Percentiles rank a stretch among this genome's conserved stretches.
phyloP scores from a whole-genome alignment of 768 basidiomycete species.

The Xerocomellus chrysenteron region DNA sequence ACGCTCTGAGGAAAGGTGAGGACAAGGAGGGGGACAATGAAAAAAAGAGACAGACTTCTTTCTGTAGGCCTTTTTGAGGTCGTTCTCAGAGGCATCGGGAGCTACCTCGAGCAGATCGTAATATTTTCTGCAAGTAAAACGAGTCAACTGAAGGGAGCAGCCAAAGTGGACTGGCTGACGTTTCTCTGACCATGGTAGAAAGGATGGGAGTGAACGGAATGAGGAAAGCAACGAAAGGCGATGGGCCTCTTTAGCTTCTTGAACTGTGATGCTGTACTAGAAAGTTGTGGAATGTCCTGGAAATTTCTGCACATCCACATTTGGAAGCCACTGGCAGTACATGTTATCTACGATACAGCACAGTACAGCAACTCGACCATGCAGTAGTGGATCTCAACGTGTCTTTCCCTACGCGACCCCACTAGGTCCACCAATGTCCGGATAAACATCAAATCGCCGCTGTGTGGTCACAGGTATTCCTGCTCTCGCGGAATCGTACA shows the following conservation, averaged over 20 bases:
- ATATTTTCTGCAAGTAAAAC: constrained; percentile 59
- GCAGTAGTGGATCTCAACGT: background rate
- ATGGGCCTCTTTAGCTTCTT: constrained; percentile 21
- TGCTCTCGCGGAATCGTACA: constrained; percentile 62
- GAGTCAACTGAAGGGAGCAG: background rate
- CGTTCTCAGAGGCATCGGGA: constrained; percentile 74
- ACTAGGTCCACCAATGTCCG: constrained; percentile 53
- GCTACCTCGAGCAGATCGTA: constrained; percentile 91
- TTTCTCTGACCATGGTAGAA: constrained; percentile 65
- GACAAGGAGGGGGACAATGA: background rate
- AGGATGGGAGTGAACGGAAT: constrained; percentile 8
- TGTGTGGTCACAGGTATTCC: constrained; percentile 93
- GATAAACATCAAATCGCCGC: constrained; percentile 90
- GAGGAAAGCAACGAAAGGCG: constrained; percentile 15
- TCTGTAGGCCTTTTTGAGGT: constrained; percentile 94
- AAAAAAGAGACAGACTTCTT: constrained; percentile 63
- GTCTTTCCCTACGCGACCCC: background rate
- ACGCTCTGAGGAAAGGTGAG: constrained; percentile 50
- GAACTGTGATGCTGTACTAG: constrained; percentile 35
- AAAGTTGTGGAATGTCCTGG: constrained; percentile 35
- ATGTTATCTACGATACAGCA: background rate
- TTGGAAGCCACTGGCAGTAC: constrained; percentile 13
- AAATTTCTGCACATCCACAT: constrained; percentile 25
- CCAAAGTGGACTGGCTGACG: constrained; percentile 34
- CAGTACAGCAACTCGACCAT: background rate